Base-by-base conservation (phyloP, 768 basidiomycete species). In the Suillus subluteus region DNA sequence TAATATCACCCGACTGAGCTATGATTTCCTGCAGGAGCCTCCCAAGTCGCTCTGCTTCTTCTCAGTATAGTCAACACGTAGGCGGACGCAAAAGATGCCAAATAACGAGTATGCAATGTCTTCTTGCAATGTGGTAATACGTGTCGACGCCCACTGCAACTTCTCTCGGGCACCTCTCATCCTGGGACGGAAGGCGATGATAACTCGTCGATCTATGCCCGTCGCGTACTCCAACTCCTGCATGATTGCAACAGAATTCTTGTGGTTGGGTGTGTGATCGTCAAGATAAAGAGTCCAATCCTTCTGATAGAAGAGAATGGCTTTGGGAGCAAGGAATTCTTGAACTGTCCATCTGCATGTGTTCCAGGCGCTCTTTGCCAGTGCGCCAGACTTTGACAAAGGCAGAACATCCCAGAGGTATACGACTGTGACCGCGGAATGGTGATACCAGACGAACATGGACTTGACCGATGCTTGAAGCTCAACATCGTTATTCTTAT, bases 311-410 rank as follows among this genome's bases (percentile, higher is more conserved):
- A 46, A 52, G 2, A 52, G 13, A 52, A 67, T 12, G 3, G 26
- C 26, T 4, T 61, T 26, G 1, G 67, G 67, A 7, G 63, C 67
- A 4, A 67, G 40, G 26, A 64, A 55, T 43, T 64, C 63, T 56
- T 64, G 63, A 15, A 56, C 8, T 0, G 63, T 64, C 67, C 63
- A 65, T 46, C 26, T 26, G n/a, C n/a, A n/a, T n/a, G 56, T 61
- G 32, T 63, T 32, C 32, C 32, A 32, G 0, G 2, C 32, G 2
- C 32, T 32, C 32, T 32, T 32, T 3, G 2, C 32, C 32, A 32
- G 32, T 32, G 32, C 32, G 2, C 32, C 32, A 3, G 32, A 0
- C 32, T 3, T 1, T 1, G 32, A 32, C 2, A 2, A 32, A 32
- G 32, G 32, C 0, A 2, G 2, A 32, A 32, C 32, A 32, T 32